These are phyloP conservation scores for Verticillium albo-atrum DNA, from an alignment of 2,329 filamentous ascomycete species.

Conservation along the genomic window DNA sequence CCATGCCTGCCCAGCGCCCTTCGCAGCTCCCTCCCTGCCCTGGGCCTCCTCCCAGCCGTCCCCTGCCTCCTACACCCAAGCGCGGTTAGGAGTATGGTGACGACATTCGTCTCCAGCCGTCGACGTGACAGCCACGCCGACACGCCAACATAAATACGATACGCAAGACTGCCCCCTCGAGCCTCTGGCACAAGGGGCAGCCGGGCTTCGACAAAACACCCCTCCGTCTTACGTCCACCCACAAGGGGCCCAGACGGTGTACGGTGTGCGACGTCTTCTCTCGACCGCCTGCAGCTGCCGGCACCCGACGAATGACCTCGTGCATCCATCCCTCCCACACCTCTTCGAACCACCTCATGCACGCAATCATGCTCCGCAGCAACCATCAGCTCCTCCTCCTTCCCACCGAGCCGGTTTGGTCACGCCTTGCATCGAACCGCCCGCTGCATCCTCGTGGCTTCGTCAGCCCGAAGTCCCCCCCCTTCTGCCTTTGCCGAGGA, in stretches of 20 bases:
- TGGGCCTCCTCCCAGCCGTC: constrained; percentile 59
- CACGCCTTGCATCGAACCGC: background rate
- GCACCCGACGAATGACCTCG: background rate
- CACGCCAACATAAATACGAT: background rate
- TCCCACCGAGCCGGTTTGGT: background rate
- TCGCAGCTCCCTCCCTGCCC: constrained; percentile 65
- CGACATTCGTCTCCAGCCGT: background rate
- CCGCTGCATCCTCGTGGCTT: background rate
- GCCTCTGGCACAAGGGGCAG: background rate
- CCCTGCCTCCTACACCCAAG: constrained; percentile 62
- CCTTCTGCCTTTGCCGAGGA: background rate
- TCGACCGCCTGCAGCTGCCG: background rate
- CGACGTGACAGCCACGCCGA: background rate
- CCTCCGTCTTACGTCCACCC: background rate
- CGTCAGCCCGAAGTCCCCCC: background rate
- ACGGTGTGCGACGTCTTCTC: background rate
- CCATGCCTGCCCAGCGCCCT: constrained; percentile 57
- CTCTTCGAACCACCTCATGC: background rate
- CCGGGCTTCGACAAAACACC: background rate
- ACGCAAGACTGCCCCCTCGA: background rate
- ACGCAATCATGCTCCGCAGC: background rate
- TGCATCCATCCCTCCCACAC: background rate
- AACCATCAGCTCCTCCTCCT: background rate
- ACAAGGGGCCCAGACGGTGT: background rate
- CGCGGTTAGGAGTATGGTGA: constrained; percentile 35